phyloP scores from a whole-genome alignment of 768 basidiomycete genomes.

The Neoboletus magnificus region DNA sequence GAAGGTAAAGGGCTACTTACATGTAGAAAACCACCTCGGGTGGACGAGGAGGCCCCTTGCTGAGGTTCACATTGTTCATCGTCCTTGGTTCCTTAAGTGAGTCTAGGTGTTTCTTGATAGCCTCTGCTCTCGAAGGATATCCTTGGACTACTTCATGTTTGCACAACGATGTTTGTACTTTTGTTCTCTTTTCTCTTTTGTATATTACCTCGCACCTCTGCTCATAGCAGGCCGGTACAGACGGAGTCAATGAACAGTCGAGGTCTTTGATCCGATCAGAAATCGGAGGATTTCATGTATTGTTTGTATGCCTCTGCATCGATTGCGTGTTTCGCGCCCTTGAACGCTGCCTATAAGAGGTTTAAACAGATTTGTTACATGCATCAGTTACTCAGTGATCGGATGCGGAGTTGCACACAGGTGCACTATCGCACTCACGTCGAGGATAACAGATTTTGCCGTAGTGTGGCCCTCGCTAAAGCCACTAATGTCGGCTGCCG shows the following conservation, averaged over 20 bases:
- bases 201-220: not conserved
- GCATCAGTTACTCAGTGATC: not conserved
- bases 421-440: constrained; percentile 6
- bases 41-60: constrained; percentile 6
- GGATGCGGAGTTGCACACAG: not conserved
- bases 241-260: constrained; percentile 89
- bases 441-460: constrained; percentile 11
- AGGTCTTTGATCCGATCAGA: constrained; percentile 80
- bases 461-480: not conserved
- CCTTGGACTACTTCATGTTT: constrained; percentile 98
- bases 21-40: constrained; percentile 17
- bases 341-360: constrained; percentile 62
- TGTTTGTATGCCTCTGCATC: constrained; percentile 89
- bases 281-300: constrained; percentile 87
- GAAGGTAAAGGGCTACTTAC: not conserved
- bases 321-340: constrained; percentile 84
- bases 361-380: not conserved
- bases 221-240: constrained; percentile 14
- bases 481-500: not conserved
- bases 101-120: constrained; percentile 74
- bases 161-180: constrained; percentile 75
- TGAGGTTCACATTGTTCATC: not conserved
- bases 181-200: not conserved
- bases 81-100: not conserved
- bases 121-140: constrained; percentile 88